Percentiles rank a stretch among this genome's conserved stretches.
These are phyloP conservation scores for Stipa capillata DNA, from an alignment of 176 grass and related monocot species.

Conservation along the genomic window DNA sequence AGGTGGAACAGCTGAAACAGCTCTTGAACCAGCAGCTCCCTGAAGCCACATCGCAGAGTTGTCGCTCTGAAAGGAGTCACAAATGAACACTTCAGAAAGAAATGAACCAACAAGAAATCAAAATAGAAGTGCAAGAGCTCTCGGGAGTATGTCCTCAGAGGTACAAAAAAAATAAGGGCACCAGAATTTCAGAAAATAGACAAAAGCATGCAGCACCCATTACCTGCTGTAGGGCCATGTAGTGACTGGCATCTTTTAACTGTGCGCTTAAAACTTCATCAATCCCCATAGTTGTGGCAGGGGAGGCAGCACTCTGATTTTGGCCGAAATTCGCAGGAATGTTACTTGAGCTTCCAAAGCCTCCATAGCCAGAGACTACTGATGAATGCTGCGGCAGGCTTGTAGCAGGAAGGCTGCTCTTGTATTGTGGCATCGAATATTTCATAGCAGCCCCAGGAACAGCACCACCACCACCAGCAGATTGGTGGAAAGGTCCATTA, in stretches of 20 bases:
- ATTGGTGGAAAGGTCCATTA: slow-evolving; percentile 87
- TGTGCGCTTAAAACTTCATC: slow-evolving; percentile 74
- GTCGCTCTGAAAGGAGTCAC: slow-evolving; percentile 34
- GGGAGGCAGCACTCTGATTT: slow-evolving; percentile 47
- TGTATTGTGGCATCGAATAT: slow-evolving; percentile 80
- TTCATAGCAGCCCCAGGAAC: slow-evolving; percentile 69
- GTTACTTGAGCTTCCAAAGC: slow-evolving; percentile 60
- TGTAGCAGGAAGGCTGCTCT: slow-evolving; percentile 53
- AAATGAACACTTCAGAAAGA: background rate
- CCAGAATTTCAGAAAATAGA: background rate
- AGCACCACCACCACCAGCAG: slow-evolving; percentile 29
- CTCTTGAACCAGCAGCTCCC: slow-evolving; percentile 66
- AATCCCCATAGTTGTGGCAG: slow-evolving; percentile 50
- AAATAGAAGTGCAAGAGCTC: too few species aligned
- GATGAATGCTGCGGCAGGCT: slow-evolving; percentile 61
- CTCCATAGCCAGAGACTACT: slow-evolving; percentile 52
- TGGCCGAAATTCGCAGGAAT: slow-evolving; percentile 64
- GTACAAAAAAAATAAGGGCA: background rate
- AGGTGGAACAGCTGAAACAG: slow-evolving; percentile 55
- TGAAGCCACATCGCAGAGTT: slow-evolving; percentile 83
- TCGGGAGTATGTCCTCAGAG: too few species aligned
- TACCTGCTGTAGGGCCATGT: slow-evolving; percentile 88
- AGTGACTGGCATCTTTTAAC: slow-evolving; percentile 75
- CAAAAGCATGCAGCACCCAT: background rate
- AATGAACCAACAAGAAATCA: too few species aligned